Percentiles rank a stretch among this genome's conserved stretches.
phyloP scores from a whole-genome alignment of 768 basidiomycete species.

The Lentinula detonsa region DNA sequence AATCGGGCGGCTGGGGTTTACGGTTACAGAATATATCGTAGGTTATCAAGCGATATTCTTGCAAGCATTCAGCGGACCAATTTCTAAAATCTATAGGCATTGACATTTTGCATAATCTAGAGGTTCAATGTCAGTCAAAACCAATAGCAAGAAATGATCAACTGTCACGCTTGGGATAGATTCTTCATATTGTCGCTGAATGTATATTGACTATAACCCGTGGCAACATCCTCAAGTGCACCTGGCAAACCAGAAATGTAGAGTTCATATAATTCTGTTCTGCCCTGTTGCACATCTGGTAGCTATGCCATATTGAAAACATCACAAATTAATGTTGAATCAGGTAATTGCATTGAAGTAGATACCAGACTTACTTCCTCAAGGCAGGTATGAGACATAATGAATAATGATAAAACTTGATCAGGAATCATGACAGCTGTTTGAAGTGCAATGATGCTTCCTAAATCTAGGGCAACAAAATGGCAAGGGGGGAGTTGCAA shows the following conservation, averaged over 20 bases:
- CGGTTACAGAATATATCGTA: constrained; percentile 13
- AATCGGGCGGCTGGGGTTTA: constrained; percentile 4
- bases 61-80: constrained; percentile 9
- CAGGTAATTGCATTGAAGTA: background rate
- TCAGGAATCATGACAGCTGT: background rate
- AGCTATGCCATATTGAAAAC: background rate
- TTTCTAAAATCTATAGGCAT: background rate
- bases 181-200: background rate
- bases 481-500: constrained; percentile 1
- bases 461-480: constrained; percentile 1
- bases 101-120: background rate
- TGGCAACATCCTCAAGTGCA: background rate
- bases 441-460: background rate
- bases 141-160: background rate
- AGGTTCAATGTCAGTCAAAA: background rate
- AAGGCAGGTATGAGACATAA: constrained; percentile 4
- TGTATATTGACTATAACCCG: background rate
- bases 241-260: background rate
- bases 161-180: background rate
- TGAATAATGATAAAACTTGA: background rate
- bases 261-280: background rate
- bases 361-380: background rate
- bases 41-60: constrained; percentile 8
- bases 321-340: background rate
- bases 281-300: background rate